phyloP scores from a whole-genome alignment of 768 basidiomycete species.

The Agrocybe pediades region DNA sequence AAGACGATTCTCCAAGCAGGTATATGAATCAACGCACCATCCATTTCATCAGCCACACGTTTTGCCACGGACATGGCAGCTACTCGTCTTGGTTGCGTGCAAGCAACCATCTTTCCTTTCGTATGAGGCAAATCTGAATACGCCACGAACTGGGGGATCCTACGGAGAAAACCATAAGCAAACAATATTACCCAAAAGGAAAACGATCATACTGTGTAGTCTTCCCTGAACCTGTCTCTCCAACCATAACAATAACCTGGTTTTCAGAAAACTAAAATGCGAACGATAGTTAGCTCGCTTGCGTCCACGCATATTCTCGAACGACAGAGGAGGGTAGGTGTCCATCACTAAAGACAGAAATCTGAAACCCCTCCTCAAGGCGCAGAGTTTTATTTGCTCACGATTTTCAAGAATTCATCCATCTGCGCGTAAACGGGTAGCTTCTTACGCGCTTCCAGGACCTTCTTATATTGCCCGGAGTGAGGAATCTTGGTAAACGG shows the following conservation, averaged over 20 bases:
- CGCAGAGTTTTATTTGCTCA: conserved; percentile 44
- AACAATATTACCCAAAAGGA: background rate
- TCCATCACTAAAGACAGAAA: conserved; percentile 43
- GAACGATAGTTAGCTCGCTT: conserved; percentile 18
- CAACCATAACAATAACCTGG: conserved; percentile 90
- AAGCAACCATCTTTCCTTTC: conserved; percentile 89
- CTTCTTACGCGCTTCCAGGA: conserved; percentile 81
- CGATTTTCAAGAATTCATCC: conserved; percentile 89
- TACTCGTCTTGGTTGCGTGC: conserved; percentile 95
- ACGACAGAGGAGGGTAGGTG: conserved; percentile 32
- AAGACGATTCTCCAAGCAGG: background rate
- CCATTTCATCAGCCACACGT: conserved; percentile 99
- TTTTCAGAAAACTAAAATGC: conserved; percentile 69
- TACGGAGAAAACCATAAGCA: conserved; percentile 31
- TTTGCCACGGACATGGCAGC: conserved; percentile 98
- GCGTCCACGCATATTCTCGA: conserved; percentile 21
- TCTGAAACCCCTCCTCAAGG: conserved; percentile 45
- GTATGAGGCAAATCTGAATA: conserved; percentile 92
- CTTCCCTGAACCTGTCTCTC: conserved; percentile 98
- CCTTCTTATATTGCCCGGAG: conserved; percentile 81
- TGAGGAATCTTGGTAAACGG: conserved; percentile 86
- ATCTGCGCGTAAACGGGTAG: conserved; percentile 92
- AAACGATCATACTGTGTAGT: conserved; percentile 60
- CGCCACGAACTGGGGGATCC: conserved; percentile 96
- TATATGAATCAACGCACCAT: conserved; percentile 61